These are phyloP conservation scores for Trichosporon faecale DNA, from an alignment of 1,284 basidiomycete species.

Conservation along the genomic window DNA sequence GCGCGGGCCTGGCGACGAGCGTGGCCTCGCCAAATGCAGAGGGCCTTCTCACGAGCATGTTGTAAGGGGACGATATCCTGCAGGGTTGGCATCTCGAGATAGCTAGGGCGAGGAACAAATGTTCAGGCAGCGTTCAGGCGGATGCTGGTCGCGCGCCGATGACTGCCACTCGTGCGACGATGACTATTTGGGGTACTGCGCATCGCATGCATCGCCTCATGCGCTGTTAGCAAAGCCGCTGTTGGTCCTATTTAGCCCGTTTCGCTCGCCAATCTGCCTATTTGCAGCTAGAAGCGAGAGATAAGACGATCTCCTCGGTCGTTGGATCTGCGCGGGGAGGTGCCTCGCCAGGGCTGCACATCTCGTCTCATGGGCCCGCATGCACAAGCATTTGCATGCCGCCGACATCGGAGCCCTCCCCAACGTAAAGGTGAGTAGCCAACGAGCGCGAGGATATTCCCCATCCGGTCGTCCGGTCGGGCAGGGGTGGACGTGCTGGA, in stretches of 20 bases:
- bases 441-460: not conserved
- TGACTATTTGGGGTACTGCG: no score
- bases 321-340: no score
- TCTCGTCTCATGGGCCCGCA: no score
- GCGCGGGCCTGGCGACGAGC: not conserved
- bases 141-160: no score
- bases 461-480: not conserved
- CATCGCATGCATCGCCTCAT: not conserved
- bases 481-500: not conserved
- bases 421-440: not conserved
- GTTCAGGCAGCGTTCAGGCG: no score
- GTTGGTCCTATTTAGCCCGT: not conserved
- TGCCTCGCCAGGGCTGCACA: no score
- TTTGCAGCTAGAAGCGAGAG: no score
- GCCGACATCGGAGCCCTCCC: no score
- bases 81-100: no score
- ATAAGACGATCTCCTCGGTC: no score
- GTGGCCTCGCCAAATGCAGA: not conserved
- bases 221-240: not conserved
- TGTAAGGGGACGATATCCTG: not conserved
- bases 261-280: not conserved
- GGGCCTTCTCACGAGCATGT: not conserved
- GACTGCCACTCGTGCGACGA: not conserved
- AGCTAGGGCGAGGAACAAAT: no score
- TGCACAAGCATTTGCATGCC: not conserved